phyloP scores from a whole-genome alignment of 495 filamentous ascomycete genomes.

The Neurospora sp. region DNA sequence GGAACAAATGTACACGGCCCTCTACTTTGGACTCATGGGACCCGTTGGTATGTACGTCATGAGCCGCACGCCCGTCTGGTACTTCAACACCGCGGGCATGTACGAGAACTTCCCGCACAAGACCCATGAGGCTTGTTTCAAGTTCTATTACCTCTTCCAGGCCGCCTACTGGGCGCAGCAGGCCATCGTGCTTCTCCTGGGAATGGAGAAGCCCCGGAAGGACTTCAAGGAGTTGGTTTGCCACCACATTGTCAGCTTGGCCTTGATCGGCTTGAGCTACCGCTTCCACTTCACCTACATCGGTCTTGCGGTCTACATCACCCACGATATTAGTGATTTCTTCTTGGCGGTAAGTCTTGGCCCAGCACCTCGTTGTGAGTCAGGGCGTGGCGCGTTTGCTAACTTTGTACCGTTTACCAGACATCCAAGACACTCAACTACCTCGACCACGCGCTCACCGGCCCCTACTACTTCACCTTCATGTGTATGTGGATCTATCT shows the following conservation, averaged over 20 bases:
- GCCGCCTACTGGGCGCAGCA: conserved; percentile 96
- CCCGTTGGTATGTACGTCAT: conserved; percentile 89
- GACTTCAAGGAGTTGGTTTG: conserved; percentile 92
- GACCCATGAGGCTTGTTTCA: conserved; percentile 78
- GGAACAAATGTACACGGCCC: conserved; percentile 96
- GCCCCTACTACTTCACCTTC: conserved; percentile 78
- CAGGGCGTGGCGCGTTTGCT: conserved; percentile 2
- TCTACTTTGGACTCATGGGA: conserved; percentile 82
- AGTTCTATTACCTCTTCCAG: conserved; percentile 94
- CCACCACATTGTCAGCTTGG: conserved; percentile 86
- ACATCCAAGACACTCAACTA: conserved; percentile 95
- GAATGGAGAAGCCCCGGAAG: conserved; percentile 90
- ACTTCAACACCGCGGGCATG: conserved; percentile 87
- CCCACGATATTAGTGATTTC: conserved; percentile 92
- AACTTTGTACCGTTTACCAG: conserved; percentile 27
- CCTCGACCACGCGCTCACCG: conserved; percentile 63
- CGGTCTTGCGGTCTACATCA: conserved; percentile 94
- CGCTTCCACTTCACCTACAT: conserved; percentile 98
- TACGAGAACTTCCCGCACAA: conserved; percentile 86
- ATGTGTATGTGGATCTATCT: conserved; percentile 83
- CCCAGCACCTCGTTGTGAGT: not conserved
- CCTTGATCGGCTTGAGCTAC: conserved; percentile 84
- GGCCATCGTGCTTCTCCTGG: conserved; percentile 76
- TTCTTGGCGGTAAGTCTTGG: conserved; percentile 75
- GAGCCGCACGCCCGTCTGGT: conserved; percentile 88